Percentiles rank a stretch among this genome's conserved stretches.
These are phyloP conservation scores for Hymenoscyphus repandus DNA, from an alignment of 2,329 filamentous ascomycete genomes.

Conservation along the genomic window DNA sequence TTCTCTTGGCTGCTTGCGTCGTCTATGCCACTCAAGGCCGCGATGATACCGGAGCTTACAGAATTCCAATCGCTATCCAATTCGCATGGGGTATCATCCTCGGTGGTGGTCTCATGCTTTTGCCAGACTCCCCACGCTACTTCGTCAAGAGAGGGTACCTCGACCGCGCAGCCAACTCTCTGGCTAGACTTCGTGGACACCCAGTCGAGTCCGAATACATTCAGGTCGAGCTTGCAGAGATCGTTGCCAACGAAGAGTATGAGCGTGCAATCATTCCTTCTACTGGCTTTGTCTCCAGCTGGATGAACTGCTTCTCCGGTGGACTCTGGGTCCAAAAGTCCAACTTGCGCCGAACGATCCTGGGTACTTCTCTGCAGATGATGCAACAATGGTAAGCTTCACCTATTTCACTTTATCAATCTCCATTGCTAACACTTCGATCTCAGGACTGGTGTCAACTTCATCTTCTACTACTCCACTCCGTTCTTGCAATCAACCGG, in stretches of 20 bases:
- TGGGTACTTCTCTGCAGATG: constrained; percentile 72
- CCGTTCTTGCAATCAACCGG: constrained; percentile 77
- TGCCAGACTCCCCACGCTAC: constrained; percentile 83
- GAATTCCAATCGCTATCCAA: constrained; percentile 76
- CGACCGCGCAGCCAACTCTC: constrained; percentile 54
- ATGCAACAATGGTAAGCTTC: constrained; percentile 58
- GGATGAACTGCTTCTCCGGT: constrained; percentile 64
- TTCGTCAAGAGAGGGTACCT: constrained; percentile 74
- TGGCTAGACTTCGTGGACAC: constrained; percentile 70
- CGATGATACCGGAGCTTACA: constrained; percentile 62
- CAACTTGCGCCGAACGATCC: constrained; percentile 65
- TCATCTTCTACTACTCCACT: constrained; percentile 85
- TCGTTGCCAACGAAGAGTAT: constrained; percentile 85
- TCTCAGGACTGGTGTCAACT: constrained; percentile 70
- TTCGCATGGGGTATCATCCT: constrained; percentile 77
- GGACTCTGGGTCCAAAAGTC: constrained; percentile 57
- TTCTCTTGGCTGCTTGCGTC: constrained; percentile 69
- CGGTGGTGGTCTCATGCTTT: constrained; percentile 62
- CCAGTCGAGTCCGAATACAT: constrained; percentile 67
- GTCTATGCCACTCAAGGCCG: constrained; percentile 65
- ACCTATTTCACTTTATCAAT: constrained; percentile 12
- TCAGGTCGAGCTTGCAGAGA: constrained; percentile 74
- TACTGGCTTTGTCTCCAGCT: constrained; percentile 60
- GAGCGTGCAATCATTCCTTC: constrained; percentile 65
- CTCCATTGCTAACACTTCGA: neutral